Percentiles rank a stretch among this genome's conserved stretches.
phyloP scores from a whole-genome alignment of 2,329 filamentous ascomycete species.

The Botrytis porri region DNA sequence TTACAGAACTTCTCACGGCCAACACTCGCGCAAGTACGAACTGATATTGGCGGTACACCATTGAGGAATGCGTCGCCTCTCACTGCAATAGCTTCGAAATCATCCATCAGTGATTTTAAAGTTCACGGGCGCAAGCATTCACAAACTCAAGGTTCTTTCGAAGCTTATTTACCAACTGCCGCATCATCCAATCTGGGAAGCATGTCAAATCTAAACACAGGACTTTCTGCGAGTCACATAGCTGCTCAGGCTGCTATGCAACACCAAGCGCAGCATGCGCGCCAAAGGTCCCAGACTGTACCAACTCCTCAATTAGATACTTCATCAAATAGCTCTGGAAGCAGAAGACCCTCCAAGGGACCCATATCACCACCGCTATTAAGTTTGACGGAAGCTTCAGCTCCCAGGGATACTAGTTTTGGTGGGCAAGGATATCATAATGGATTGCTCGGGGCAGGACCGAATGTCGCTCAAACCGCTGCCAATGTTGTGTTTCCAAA shows the following conservation, averaged over 20 bases:
- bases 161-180: conserved; percentile 65
- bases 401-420: conserved; percentile 55
- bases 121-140: conserved; percentile 64
- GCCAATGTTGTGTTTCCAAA: conserved; percentile 70
- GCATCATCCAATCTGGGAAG: conserved; percentile 39
- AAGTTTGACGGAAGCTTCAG: conserved; percentile 63
- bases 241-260: conserved; percentile 75
- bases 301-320: conserved; percentile 47
- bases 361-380: conserved; percentile 61
- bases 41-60: conserved; percentile 25
- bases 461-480: conserved; percentile 65
- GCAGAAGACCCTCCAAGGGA: conserved; percentile 38
- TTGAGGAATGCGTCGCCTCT: conserved; percentile 43
- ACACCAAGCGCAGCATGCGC: conserved; percentile 49
- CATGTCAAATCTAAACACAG: conserved; percentile 39
- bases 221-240: conserved; percentile 67
- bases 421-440: conserved; percentile 53
- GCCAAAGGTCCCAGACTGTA: conserved; percentile 73
- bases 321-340: conserved; percentile 26
- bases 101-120: conserved; percentile 37
- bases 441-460: conserved; percentile 58
- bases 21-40: conserved; percentile 33
- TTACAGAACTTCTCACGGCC: conserved; percentile 59
- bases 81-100: conserved; percentile 43
- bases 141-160: conserved; percentile 73